Conservation (phyloP, 2,329 filamentous ascomycete species). For the Phialophora macrospora region DNA sequence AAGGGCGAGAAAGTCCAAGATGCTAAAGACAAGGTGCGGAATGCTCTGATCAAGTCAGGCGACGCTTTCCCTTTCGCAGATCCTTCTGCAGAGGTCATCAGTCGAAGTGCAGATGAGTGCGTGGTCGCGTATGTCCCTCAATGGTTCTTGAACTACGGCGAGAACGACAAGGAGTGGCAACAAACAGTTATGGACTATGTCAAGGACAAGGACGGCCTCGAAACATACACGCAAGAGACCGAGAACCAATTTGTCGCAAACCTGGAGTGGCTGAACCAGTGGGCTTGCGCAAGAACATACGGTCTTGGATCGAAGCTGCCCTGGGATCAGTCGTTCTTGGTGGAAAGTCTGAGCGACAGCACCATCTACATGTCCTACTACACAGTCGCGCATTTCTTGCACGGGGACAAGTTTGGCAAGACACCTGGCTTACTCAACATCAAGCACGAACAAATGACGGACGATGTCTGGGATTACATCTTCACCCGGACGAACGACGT, state of each 20-base stretch:
- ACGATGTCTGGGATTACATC: slow-evolving; percentile 95
- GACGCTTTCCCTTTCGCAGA: slow-evolving; percentile 92
- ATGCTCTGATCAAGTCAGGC: slow-evolving; percentile 74
- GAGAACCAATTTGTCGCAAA: slow-evolving; percentile 82
- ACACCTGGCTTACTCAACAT: slow-evolving; percentile 71
- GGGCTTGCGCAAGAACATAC: slow-evolving; percentile 91
- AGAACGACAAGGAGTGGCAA: slow-evolving; percentile 79
- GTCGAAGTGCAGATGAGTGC: slow-evolving; percentile 87
- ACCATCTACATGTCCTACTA: slow-evolving; percentile 79
- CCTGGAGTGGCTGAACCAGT: slow-evolving; percentile 90
- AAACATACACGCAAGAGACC: slow-evolving; percentile 79
- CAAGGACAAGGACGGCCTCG: slow-evolving; percentile 69
- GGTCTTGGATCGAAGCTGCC: slow-evolving; percentile 92
- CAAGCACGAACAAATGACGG: slow-evolving; percentile 82
- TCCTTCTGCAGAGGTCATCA: slow-evolving; percentile 86
- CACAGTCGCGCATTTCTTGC: slow-evolving; percentile 67
- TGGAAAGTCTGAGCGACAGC: slow-evolving; percentile 88
- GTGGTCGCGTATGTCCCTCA: slow-evolving; percentile 92
- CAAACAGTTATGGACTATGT: slow-evolving; percentile 74
- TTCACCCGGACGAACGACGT: slow-evolving; percentile 76
- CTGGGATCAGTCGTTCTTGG: slow-evolving; percentile 88
- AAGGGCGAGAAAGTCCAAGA: slow-evolving; percentile 83
- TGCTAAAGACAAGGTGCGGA: slow-evolving; percentile 82
- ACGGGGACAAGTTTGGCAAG: slow-evolving; percentile 84
- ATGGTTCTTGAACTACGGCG: slow-evolving; percentile 97